Percentiles rank a stretch among this genome's conserved stretches.
Evolutionary conservation across 257 asterid genomes (phyloP).

Genomic region (Eustoma russellianum): DNA sequence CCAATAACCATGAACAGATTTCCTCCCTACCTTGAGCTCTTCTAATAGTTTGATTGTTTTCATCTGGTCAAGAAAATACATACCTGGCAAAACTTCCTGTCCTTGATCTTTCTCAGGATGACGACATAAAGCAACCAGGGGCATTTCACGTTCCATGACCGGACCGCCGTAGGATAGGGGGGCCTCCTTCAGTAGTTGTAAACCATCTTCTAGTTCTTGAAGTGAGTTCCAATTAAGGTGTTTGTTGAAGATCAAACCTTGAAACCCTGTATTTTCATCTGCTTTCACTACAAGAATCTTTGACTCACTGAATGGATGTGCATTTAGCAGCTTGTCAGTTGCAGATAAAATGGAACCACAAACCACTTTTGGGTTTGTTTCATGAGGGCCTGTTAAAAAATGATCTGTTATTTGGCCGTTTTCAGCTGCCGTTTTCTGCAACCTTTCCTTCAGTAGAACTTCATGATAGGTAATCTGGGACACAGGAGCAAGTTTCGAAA

Average conservation of each 20-base stretch:
- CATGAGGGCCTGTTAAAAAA: conserved; percentile 27
- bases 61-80: conserved; percentile 52
- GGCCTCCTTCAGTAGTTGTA: conserved; percentile 45
- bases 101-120: conserved; percentile 26
- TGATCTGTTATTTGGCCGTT: conserved; percentile 23
- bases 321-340: conserved; percentile 55
- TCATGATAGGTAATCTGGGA: conserved; percentile 42
- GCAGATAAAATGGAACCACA: conserved; percentile 63
- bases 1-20: conserved; percentile 53
- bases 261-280: conserved; percentile 45
- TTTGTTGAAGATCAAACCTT: conserved; percentile 71
- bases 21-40: conserved; percentile 47
- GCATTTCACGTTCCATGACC: conserved; percentile 61
- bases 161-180: conserved; percentile 87
- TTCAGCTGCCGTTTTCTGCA: conserved; percentile 25
- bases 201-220: conserved; percentile 44
- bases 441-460: conserved; percentile 48
- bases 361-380: conserved; percentile 30
- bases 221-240: conserved; percentile 71
- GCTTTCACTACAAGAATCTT: conserved; percentile 61
- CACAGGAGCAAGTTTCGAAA: conserved; percentile 13
- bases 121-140: conserved; percentile 57
- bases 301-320: conserved; percentile 67
- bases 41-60: conserved; percentile 35
- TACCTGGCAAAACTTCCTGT: conserved; percentile 40